Conservation (phyloP, 768 basidiomycete species). For the Crepidotus variabilis region DNA sequence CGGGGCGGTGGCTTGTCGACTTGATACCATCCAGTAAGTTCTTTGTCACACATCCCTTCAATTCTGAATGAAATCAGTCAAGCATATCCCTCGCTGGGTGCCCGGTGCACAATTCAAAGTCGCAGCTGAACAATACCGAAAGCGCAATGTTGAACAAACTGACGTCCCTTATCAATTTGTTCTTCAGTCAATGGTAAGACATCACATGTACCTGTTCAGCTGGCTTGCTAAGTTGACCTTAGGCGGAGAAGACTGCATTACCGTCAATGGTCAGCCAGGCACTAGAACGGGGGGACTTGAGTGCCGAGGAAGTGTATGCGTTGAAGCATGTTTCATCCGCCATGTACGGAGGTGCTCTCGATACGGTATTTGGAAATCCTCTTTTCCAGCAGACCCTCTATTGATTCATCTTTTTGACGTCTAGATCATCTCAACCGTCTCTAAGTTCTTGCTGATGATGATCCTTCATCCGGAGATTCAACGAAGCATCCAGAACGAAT, state of each 20-base stretch:
- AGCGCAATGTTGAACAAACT: slow-evolving; percentile 25
- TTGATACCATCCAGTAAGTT: slow-evolving; percentile 12
- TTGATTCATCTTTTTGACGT: background rate
- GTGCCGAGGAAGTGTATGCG: background rate
- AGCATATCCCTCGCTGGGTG: slow-evolving; percentile 27
- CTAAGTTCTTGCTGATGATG: slow-evolving; percentile 68
- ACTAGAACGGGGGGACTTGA: slow-evolving; percentile 4
- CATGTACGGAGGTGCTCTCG: slow-evolving; percentile 3
- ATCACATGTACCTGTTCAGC: background rate
- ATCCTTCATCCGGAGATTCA: slow-evolving; percentile 55
- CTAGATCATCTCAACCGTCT: slow-evolving; percentile 52
- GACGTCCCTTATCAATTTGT: slow-evolving; percentile 32
- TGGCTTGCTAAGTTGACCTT: background rate
- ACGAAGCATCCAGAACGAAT: slow-evolving; percentile 59
- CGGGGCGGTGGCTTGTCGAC: slow-evolving; percentile 29
- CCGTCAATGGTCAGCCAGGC: background rate
- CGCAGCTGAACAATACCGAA: slow-evolving; percentile 35
- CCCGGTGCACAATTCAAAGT: slow-evolving; percentile 32
- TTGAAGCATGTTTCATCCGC: background rate
- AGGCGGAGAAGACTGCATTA: background rate
- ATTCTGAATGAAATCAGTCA: slow-evolving; percentile 9
- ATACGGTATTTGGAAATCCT: background rate
- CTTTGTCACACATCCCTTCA: background rate
- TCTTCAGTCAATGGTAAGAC: slow-evolving; percentile 26
- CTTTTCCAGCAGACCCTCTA: background rate